Evolutionary conservation across 768 basidiomycete genomes (phyloP).

Genomic region (Auricularia auricula-judae): DNA sequence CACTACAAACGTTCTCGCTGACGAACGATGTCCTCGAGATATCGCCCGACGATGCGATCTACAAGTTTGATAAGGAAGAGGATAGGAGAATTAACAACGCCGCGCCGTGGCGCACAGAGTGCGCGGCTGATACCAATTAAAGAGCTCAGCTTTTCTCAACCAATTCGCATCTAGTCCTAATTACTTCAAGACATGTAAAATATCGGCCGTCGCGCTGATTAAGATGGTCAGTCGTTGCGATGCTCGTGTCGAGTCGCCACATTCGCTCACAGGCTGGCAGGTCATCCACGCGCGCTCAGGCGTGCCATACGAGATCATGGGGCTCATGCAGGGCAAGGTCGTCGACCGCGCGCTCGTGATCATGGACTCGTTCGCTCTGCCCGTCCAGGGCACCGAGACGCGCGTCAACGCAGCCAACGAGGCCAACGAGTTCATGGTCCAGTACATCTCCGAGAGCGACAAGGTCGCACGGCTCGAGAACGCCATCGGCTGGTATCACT

Average conservation of each 20-base stretch:
- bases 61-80: conserved; percentile 58
- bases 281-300: conserved; percentile 80
- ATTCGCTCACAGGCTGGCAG: background rate
- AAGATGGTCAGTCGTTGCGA: conserved; percentile 28
- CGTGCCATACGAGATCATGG: conserved; percentile 99
- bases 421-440: conserved; percentile 1
- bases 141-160: too few relatives aligned
- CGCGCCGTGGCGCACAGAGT: conserved; percentile 85
- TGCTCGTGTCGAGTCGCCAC: background rate
- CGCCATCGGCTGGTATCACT: conserved; percentile 99
- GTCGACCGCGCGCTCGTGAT: conserved; percentile 94
- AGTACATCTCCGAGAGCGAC: conserved; percentile 4
- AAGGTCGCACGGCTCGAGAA: conserved; percentile 67
- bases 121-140: conserved; percentile 2
- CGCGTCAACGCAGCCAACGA: conserved; percentile 91
- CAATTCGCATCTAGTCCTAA: conserved; percentile 21
- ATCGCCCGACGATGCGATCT: conserved; percentile 70
- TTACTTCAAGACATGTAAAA: conserved; percentile 34
- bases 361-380: conserved; percentile 98
- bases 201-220: conserved; percentile 37
- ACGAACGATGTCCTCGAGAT: conserved; percentile 60
- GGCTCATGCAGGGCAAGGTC: conserved; percentile 94
- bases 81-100: conserved; percentile 56
- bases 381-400: conserved; percentile 93
- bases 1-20: conserved; percentile 64